phyloP scores from a whole-genome alignment of 2,329 filamentous ascomycete genomes.

The Botrytis porri region DNA sequence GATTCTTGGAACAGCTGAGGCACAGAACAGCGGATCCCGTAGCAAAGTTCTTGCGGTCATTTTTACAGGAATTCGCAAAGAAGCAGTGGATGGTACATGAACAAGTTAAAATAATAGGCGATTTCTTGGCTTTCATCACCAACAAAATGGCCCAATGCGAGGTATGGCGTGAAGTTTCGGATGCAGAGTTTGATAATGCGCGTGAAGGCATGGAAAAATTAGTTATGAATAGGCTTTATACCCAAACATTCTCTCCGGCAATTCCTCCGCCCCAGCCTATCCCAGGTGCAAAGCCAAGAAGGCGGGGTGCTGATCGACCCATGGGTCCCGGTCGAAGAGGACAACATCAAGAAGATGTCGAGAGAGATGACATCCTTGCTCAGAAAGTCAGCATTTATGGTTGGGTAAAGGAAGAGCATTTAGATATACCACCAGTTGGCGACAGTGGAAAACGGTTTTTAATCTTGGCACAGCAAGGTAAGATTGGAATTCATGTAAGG shows the following conservation, averaged over 20 bases:
- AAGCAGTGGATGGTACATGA: constrained; percentile 99
- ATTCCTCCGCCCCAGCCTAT: constrained; percentile 78
- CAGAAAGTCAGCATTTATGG: constrained; percentile 97
- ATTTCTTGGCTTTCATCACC: constrained; percentile 93
- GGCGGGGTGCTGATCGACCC: constrained; percentile 64
- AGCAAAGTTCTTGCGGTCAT: constrained; percentile 91
- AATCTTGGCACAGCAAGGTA: constrained; percentile 81
- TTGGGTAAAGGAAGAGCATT: constrained; percentile 89
- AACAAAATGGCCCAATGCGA: constrained; percentile 99
- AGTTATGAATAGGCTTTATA: constrained; percentile 96
- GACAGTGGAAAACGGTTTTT: constrained; percentile 88
- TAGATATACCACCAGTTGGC: constrained; percentile 83
- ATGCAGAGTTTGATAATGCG: constrained; percentile 97
- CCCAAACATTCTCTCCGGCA: constrained; percentile 92
- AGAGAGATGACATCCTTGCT: constrained; percentile 89
- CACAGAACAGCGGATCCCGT: constrained; percentile 98
- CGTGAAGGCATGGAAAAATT: constrained; percentile 99
- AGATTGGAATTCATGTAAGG: constrained; percentile 25
- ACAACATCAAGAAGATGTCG: constrained; percentile 97
- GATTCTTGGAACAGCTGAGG: constrained; percentile 91
- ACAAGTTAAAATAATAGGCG: constrained; percentile 97
- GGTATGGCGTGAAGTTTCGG: constrained; percentile 92
- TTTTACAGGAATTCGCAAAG: constrained; percentile 91
- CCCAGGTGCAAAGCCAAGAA: constrained; percentile 64
- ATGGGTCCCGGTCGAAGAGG: constrained; percentile 82